phyloP scores from a whole-genome alignment of 345 rosid species.

The Populus euphratica region DNA sequence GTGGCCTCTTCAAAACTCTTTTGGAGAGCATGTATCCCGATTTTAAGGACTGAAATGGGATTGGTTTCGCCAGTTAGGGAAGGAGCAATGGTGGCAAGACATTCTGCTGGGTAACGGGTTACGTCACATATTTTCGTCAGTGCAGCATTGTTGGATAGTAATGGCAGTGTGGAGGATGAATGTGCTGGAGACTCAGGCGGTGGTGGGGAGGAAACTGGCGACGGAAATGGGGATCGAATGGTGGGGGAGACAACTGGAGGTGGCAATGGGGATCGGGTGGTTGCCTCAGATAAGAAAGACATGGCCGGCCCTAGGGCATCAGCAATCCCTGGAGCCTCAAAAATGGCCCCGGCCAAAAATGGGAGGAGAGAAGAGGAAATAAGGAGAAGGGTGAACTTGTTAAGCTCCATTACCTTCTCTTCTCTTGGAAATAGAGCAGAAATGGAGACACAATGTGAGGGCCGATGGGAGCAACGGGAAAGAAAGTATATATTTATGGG shows the following conservation, averaged over 20 bases:
- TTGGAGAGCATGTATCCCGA: constrained; percentile 11
- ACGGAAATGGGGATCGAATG: too few relatives aligned
- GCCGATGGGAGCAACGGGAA: too few relatives aligned
- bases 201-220: background rate
- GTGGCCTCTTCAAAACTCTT: background rate
- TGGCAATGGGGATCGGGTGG: background rate
- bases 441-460: background rate
- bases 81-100: constrained; percentile 3
- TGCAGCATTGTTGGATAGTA: background rate
- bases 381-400: background rate
- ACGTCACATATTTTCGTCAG: constrained; percentile 6
- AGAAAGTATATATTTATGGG: background rate
- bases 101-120: constrained; percentile 1
- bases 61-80: background rate
- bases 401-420: background rate
- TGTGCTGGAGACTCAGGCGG: background rate
- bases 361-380: background rate
- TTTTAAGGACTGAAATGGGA: constrained; percentile 9
- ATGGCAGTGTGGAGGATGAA: background rate
- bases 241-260: background rate
- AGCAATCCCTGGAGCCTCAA: too few relatives aligned
- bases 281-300: background rate
- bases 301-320: background rate
- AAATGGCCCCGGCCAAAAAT: background rate
- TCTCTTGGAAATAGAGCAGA: too few relatives aligned